Evolutionary conservation across 2,329 filamentous ascomycete genomes (phyloP), one percentile per base, ranked within the genome.

Genomic region (Juglanconis juglandina): DNA sequence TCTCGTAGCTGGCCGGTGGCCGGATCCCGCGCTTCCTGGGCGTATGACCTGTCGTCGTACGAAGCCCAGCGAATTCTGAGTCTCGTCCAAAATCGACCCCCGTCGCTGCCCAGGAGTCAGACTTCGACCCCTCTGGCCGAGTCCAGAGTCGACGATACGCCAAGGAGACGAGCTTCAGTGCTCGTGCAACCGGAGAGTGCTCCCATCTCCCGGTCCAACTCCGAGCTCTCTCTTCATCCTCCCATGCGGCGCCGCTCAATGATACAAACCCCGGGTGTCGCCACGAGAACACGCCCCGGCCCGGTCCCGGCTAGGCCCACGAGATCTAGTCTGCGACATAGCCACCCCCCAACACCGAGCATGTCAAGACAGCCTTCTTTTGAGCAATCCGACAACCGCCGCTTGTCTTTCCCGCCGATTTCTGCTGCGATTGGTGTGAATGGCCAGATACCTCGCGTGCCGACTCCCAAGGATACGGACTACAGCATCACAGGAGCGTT

Each of bases 401-500:
- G 72, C 17, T 59, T 74, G 60, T 76, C 76, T 1, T 70, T 77
- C 67, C 73, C 73, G 30, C 51, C 61, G 5, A 65, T 70, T 3
- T 61, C 64, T 17, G 55, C 60, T 11, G 67, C 57, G 8, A 30
- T 58, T 13, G 50, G 49, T 6, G 57, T 71, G 39, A 53, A 65
- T 1, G 69, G 70, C 10, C 63, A 68, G 0, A 60, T 71, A 17
- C 72, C 71, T 33, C 73, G 77, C n/a, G 76, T 72, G 9, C 65
- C 73, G 34, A 84, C 81, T 1, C 81, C 85, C 0, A 80, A 74
- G 46, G 84, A 87, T 32, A 70, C 76, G 34, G 79, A 83, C n/a
- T 87, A 87, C 66, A 77, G 77, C 61, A 83, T 87, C 50, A 79
- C 85, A 37, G 86, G 86, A 3, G 82, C 79, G 10, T 87, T 86